These are phyloP conservation scores for Penicillium coffeae DNA, from an alignment of 495 filamentous ascomycete genomes.

Conservation along the genomic window DNA sequence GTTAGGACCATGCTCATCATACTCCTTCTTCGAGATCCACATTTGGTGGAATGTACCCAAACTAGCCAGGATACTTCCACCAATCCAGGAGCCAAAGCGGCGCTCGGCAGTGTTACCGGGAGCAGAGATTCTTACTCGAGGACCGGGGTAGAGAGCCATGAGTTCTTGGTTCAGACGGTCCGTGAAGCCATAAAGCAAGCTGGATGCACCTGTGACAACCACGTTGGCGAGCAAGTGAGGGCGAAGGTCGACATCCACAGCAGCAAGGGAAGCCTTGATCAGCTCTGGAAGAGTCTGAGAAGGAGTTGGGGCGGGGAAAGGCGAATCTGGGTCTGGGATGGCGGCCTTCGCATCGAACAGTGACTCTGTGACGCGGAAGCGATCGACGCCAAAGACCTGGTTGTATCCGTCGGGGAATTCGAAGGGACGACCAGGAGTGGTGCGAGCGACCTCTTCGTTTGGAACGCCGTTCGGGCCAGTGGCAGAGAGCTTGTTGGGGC, in stretches of 20 bases:
- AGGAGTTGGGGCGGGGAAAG: constrained; percentile 51
- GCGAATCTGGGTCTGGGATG: constrained; percentile 39
- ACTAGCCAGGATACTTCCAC: constrained; percentile 92
- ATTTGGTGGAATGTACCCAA: constrained; percentile 99
- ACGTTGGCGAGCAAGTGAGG: constrained; percentile 78
- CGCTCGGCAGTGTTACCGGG: constrained; percentile 82
- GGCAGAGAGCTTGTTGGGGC: constrained; percentile 62
- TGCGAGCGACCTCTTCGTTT: constrained; percentile 65
- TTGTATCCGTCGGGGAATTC: constrained; percentile 96
- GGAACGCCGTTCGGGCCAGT: constrained; percentile 53
- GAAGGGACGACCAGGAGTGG: constrained; percentile 73
- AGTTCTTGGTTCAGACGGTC: constrained; percentile 85
- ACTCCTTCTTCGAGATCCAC: constrained; percentile 83
- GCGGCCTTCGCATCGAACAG: constrained; percentile 77
- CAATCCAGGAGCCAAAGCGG: constrained; percentile 90
- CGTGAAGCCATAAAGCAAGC: constrained; percentile 80
- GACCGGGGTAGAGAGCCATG: constrained; percentile 69
- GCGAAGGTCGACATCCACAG: constrained; percentile 86
- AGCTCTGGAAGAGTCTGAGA: constrained; percentile 75
- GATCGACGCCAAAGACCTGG: constrained; percentile 83
- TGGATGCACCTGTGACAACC: constrained; percentile 87
- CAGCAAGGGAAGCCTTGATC: constrained; percentile 69
- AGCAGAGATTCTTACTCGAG: constrained; percentile 78
- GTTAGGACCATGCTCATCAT: constrained; percentile 55
- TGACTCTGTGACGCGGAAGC: constrained; percentile 79